Evolutionary conservation across 2,329 filamentous ascomycete species (phyloP).

Genomic region (Talaromyces sp.): DNA sequence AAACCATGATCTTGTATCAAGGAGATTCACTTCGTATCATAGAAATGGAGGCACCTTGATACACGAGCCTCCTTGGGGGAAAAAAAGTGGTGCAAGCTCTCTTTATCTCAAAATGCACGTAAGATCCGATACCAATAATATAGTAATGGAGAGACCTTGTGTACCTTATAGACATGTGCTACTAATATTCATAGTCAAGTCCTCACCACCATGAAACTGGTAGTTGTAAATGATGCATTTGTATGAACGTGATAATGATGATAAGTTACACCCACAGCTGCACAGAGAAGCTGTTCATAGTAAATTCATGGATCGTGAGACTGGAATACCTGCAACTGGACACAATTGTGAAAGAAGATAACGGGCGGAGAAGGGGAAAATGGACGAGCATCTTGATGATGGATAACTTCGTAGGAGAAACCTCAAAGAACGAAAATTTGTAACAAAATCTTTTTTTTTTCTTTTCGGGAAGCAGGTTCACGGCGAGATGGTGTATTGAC

Average conservation of each 20-base stretch:
- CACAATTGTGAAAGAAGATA: background rate
- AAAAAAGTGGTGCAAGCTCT: background rate
- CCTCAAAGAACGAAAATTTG: background rate
- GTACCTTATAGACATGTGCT: no score
- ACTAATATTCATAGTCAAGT: no score
- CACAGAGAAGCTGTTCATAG: conserved; percentile 16
- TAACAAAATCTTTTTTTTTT: background rate
- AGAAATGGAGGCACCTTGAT: background rate
- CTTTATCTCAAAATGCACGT: background rate
- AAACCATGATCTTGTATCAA: background rate
- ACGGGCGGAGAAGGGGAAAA: background rate
- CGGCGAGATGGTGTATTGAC: background rate
- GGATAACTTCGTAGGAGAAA: background rate
- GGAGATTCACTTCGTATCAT: background rate
- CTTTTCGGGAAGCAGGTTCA: background rate
- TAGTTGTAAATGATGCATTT: background rate
- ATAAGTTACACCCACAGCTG: conserved; percentile 1
- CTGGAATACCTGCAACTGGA: background rate
- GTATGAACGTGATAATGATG: background rate
- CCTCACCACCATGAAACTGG: background rate
- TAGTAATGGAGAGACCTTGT: no score
- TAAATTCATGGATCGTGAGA: conserved; percentile 16
- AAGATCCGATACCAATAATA: background rate
- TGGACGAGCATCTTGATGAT: background rate
- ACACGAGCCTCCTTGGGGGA: background rate